These are phyloP conservation scores for Chlorella sp. DNA, from an alignment of 139 green algal species.

Conservation along the genomic window DNA sequence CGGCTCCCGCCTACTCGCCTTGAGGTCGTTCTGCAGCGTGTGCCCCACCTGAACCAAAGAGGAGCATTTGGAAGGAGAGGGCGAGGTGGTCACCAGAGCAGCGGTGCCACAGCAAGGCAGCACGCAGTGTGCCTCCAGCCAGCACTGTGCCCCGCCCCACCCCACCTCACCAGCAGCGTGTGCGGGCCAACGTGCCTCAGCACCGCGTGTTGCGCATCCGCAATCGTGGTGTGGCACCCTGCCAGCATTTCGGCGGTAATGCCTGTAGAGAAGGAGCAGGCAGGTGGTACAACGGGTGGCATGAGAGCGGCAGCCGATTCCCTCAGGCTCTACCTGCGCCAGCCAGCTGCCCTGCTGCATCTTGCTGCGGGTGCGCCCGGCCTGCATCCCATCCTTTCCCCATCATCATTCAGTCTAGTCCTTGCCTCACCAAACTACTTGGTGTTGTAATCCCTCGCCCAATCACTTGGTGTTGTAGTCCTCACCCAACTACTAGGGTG, in stretches of 20 bases:
- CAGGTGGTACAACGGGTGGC: not conserved
- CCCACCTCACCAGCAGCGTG: slow-evolving; percentile 55
- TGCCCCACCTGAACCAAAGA: slow-evolving; percentile 68
- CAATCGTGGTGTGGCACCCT: slow-evolving; percentile 63
- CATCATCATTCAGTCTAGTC: too few relatives aligned
- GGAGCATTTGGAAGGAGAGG: not conserved
- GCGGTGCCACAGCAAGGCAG: too few relatives aligned
- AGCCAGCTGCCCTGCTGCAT: too few relatives aligned
- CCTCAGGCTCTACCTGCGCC: not conserved
- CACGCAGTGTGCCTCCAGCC: too few relatives aligned
- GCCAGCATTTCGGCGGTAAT: slow-evolving; percentile 83
- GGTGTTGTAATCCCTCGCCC: too few relatives aligned
- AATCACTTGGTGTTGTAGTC: too few relatives aligned
- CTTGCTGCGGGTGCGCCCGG: too few relatives aligned
- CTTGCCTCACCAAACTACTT: too few relatives aligned
- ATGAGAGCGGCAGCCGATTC: not conserved
- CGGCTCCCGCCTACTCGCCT: not conserved
- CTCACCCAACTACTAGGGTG: too few relatives aligned
- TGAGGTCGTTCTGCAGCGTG: slow-evolving; percentile 91
- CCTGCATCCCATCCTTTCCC: too few relatives aligned
- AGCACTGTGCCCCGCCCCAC: too few relatives aligned
- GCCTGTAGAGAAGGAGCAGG: slow-evolving; percentile 38
- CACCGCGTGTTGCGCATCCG: slow-evolving; percentile 56
- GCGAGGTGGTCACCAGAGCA: not conserved
- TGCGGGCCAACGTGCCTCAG: not conserved